phyloP scores from a whole-genome alignment of 1,284 basidiomycete genomes.

The Moesziomyces globuligerus region DNA sequence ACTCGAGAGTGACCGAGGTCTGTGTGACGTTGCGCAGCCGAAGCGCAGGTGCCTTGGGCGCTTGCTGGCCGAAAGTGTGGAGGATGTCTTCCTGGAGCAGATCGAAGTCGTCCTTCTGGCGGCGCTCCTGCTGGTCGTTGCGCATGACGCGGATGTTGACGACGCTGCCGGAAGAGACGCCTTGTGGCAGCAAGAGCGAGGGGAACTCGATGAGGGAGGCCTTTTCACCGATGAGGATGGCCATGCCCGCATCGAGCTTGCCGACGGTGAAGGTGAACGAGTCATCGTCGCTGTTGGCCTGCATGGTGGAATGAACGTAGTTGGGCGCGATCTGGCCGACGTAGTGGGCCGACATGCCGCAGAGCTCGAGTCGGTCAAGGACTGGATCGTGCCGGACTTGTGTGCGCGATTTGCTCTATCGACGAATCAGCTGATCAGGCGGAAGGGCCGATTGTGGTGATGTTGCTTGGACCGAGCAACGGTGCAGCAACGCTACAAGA shows the following conservation, averaged over 20 bases:
- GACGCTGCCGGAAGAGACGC: conserved; percentile 62
- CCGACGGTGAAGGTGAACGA: conserved; percentile 65
- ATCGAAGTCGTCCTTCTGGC: conserved; percentile 58
- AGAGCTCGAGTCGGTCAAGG: too few species aligned
- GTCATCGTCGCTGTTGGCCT: conserved; percentile 36
- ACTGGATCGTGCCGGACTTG: too few species aligned
- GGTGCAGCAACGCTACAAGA: neutral
- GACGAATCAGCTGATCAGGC: too few species aligned
- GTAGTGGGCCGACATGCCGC: conserved; percentile 47
- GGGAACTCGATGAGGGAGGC: conserved; percentile 67
- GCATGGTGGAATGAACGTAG: conserved; percentile 50
- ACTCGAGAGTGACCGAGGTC: conserved; percentile 65
- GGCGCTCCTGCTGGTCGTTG: conserved; percentile 59
- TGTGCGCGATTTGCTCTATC: too few species aligned
- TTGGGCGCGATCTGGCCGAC: conserved; percentile 54
- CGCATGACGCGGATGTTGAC: conserved; percentile 64
- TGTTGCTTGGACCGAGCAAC: too few species aligned
- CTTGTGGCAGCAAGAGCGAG: conserved; percentile 62
- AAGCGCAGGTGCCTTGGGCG: conserved; percentile 58
- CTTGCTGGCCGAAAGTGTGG: conserved; percentile 57
- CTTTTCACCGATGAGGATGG: conserved; percentile 66
- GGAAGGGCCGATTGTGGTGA: too few species aligned
- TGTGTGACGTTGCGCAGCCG: conserved; percentile 64
- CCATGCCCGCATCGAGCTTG: conserved; percentile 66
- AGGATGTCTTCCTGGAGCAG: conserved; percentile 64